Evolutionary conservation across 768 basidiomycete genomes (phyloP).

Genomic region (Postia placenta): DNA sequence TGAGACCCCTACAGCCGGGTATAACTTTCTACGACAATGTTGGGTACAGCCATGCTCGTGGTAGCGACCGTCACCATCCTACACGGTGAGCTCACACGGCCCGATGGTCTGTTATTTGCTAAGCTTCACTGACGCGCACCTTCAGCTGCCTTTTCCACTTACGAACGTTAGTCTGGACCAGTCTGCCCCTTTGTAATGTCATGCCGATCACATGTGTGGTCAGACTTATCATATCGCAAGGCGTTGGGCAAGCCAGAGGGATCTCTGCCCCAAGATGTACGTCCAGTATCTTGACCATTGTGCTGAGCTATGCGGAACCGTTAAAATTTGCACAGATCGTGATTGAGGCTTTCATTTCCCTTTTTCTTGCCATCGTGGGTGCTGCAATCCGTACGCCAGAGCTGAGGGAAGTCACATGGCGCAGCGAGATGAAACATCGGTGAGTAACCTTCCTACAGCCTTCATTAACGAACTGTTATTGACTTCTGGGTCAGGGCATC

Average conservation of each 20-base stretch:
- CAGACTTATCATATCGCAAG: constrained; percentile 74
- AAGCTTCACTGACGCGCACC: constrained; percentile 1
- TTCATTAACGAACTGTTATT: neutral
- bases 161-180: constrained; percentile 53
- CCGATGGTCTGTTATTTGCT: neutral
- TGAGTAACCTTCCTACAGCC: constrained; percentile 27
- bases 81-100: constrained; percentile 13
- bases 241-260: constrained; percentile 69
- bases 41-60: constrained; percentile 15
- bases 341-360: constrained; percentile 55
- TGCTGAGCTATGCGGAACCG: neutral
- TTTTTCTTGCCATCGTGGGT: constrained; percentile 66
- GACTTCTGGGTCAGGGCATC: constrained; percentile 8
- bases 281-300: constrained; percentile 10
- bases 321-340: constrained; percentile 47
- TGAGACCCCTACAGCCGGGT: too few species aligned
- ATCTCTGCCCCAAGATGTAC: constrained; percentile 57
- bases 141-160: constrained; percentile 73
- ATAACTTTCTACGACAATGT: constrained; percentile 9
- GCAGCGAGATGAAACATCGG: constrained; percentile 84
- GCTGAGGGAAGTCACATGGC: constrained; percentile 82
- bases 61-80: constrained; percentile 15
- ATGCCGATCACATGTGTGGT: neutral
- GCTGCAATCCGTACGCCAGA: constrained; percentile 63
- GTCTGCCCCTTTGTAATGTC: neutral